phyloP scores from a whole-genome alignment of 352 stramenopile genomes.

The Globisporangium emineosum region DNA sequence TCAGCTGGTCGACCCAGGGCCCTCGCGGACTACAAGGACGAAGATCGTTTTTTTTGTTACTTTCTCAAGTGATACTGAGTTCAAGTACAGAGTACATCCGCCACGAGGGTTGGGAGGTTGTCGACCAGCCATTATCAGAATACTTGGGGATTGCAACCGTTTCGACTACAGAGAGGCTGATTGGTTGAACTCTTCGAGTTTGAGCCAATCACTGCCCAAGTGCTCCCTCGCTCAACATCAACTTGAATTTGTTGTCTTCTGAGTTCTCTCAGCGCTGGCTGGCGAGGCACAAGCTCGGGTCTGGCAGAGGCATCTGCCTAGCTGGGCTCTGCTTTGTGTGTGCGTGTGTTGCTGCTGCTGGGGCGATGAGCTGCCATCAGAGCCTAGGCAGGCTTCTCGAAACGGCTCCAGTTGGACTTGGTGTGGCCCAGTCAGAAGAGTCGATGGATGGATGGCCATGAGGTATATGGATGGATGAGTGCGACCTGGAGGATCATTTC shows the following conservation, averaged over 20 bases:
- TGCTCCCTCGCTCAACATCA: background rate
- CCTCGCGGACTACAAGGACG: background rate
- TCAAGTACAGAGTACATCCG: background rate
- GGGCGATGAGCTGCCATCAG: background rate
- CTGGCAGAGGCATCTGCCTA: background rate
- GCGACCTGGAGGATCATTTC: background rate
- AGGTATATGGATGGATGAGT: too few species aligned
- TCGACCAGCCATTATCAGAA: too few species aligned
- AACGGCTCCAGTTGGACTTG: background rate
- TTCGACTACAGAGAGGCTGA: too few species aligned
- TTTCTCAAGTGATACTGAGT: background rate
- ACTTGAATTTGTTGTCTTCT: background rate
- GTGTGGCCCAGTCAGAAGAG: background rate
- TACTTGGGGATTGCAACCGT: too few species aligned
- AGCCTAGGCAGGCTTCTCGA: background rate
- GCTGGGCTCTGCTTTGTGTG: too few species aligned
- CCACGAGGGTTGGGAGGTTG: background rate
- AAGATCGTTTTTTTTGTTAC: background rate
- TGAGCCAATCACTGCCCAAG: background rate
- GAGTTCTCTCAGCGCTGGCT: too few species aligned
- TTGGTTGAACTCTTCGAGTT: background rate
- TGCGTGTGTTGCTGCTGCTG: background rate
- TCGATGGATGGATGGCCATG: too few species aligned
- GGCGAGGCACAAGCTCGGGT: too few species aligned
- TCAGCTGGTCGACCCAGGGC: slow-evolving; percentile 1